Base-by-base conservation (phyloP, 805 yeast species). In the Candida khao-thaluensis region DNA sequence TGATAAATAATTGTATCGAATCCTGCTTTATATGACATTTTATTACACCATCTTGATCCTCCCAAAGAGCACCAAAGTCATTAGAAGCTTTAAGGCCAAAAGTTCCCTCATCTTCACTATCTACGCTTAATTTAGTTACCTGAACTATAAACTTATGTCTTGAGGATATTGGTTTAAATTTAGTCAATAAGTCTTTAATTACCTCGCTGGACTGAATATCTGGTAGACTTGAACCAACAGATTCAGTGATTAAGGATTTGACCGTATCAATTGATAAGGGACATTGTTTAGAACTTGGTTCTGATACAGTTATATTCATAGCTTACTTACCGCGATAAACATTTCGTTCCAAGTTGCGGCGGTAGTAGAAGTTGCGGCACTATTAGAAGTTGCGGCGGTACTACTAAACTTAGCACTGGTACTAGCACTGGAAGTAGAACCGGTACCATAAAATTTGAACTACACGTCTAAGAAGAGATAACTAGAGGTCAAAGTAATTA, bases 131-230 rank as follows among this genome's bases (percentile, higher is more conserved):
- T 18, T 21, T 25, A 11, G 27, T 22, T n/a, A 31, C 34, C 16
- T 38, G 41, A 14, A 38, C 27, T 21, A 38, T 26, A 17, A 38
- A 38, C 14, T 38, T 38, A 12, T 38, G 41, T 31, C 41, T 38
- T 14, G 41, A 30, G 5, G 41, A 38, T n/a, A 25, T 18, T 3
- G 32, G 2, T n/a, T 31, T 31, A 12, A 38, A 25, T 16, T 31
- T 31, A 7, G n/a, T 25, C 17, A 30, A 28, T 7, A 38, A 20
- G 3, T 31, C 21, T 5, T 17, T 17, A 8, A 38, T 38, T 5
- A 37, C 9, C 5, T 37, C 11, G 11, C 28, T 25, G 7, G 35
- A 4, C 20, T 31, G 20, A 20, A 22, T 3, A 14, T 20, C 26
- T 6, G 20, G 5, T 21, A 15, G 11, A 17, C 20, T 23, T 3